A percentile compares a stretch with the other conserved stretches of the same genome.
Evolutionary conservation across 2,329 filamentous ascomycete genomes (phyloP).

Genomic region (Epichloe bromicola): DNA sequence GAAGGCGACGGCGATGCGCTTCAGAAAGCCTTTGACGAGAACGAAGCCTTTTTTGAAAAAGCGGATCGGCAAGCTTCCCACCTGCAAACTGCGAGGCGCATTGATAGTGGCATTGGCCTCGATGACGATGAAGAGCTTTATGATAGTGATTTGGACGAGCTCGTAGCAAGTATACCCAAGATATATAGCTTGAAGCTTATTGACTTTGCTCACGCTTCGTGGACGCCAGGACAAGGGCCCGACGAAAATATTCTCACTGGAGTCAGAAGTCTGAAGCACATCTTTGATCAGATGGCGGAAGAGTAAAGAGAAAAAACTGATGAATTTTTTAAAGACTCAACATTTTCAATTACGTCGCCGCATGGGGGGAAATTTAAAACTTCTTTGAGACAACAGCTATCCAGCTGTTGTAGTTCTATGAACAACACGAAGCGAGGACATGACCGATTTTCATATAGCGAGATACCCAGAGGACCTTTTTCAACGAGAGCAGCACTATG

Average conservation of each 20-base stretch:
- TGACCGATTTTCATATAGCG: not conserved
- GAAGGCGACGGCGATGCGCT: conserved; percentile 49
- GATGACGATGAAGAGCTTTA: conserved; percentile 22
- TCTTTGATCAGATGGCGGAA: conserved; percentile 53
- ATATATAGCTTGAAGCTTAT: conserved; percentile 78
- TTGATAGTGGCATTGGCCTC: conserved; percentile 43
- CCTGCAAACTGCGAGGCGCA: conserved; percentile 28
- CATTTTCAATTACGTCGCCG: not conserved
- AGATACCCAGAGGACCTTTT: conserved; percentile 2
- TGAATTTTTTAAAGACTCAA: not conserved
- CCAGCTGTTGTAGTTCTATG: too few species aligned
- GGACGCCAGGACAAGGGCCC: conserved; percentile 66
- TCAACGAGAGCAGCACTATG: not conserved
- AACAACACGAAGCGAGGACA: not conserved
- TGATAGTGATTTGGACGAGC: conserved; percentile 36
- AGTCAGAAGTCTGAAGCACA: conserved; percentile 54
- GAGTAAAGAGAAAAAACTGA: conserved; percentile 6
- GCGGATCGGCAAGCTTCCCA: conserved; percentile 23
- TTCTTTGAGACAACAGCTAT: not conserved
- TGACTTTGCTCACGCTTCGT: conserved; percentile 89
- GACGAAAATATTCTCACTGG: conserved; percentile 75
- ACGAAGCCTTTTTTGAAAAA: conserved; percentile 37
- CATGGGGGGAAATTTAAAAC: not conserved
- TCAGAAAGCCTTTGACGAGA: conserved; percentile 38
- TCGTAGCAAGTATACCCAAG: conserved; percentile 39